phyloP scores from a whole-genome alignment of 805 yeast species.

The Maudiozyma turicensis region DNA sequence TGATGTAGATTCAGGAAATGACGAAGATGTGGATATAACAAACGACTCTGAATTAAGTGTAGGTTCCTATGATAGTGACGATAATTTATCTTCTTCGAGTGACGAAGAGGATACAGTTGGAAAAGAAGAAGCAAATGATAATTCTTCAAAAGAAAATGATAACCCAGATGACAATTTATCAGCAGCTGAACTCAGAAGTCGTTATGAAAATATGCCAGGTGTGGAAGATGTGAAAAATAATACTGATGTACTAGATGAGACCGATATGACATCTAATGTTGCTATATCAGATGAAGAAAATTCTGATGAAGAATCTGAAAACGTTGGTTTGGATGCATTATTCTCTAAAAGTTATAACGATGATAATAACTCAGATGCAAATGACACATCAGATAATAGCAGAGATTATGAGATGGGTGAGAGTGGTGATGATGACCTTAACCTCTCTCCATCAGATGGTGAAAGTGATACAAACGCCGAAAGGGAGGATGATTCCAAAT shows the following conservation, averaged over 20 bases:
- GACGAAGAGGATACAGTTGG: constrained; percentile 3
- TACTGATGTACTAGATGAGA: not conserved
- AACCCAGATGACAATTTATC: constrained; percentile 25
- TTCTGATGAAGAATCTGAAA: constrained; percentile 24
- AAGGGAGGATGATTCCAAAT: constrained; percentile 8
- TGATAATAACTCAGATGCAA: constrained; percentile 5
- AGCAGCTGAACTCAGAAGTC: constrained; percentile 35
- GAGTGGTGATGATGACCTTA: not conserved
- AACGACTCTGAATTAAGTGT: constrained; percentile 16
- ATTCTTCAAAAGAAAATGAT: not conserved
- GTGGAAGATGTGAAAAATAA: not conserved
- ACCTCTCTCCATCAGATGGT: constrained; percentile 5
- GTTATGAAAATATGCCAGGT: constrained; percentile 29
- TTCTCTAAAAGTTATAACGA: constrained; percentile 11
- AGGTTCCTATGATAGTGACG: constrained; percentile 7
- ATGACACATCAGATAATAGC: constrained; percentile 7
- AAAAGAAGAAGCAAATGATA: not conserved
- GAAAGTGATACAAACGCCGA: constrained; percentile 5
- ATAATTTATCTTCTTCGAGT: constrained; percentile 11
- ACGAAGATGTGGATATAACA: constrained; percentile 1
- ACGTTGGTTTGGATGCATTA: constrained; percentile 17
- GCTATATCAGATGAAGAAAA: constrained; percentile 3
- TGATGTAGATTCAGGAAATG: constrained; percentile 1
- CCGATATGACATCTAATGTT: constrained; percentile 1
- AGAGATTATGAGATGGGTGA: constrained; percentile 3